Evolutionary conservation across 2,329 filamentous ascomycete genomes (phyloP).

Genomic region (Sporothrix schenckii): DNA sequence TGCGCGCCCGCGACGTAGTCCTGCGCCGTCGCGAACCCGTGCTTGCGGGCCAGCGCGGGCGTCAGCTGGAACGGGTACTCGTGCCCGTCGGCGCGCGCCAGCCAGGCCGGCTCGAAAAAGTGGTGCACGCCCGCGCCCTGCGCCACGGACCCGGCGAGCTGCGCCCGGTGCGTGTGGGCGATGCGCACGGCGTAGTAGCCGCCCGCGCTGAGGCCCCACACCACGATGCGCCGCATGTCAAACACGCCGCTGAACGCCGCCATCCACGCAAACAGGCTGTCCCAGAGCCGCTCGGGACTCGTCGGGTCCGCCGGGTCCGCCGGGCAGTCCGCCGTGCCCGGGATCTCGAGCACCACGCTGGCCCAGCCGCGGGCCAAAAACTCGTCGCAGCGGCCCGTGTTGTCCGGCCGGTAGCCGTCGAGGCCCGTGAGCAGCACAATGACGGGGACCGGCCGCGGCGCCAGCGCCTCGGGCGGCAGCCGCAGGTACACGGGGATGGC

Average conservation of each 20-base stretch:
- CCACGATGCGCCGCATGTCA: conserved; percentile 59
- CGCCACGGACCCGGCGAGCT: conserved; percentile 59
- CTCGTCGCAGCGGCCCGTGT: conserved; percentile 62
- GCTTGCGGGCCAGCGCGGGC: conserved; percentile 62
- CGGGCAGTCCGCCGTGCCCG: conserved; percentile 68
- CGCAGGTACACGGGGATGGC: conserved; percentile 68
- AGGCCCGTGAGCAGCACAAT: conserved; percentile 64
- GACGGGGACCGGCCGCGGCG: conserved; percentile 46
- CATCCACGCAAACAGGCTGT: conserved; percentile 65
- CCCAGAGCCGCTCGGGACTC: conserved; percentile 64
- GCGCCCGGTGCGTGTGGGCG: conserved; percentile 65
- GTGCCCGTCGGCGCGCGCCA: conserved; percentile 64
- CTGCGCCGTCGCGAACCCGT: conserved; percentile 61
- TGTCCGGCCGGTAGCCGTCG: conserved; percentile 66
- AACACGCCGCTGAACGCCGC: conserved; percentile 50
- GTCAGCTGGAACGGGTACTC: conserved; percentile 66
- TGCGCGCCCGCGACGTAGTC: conserved; percentile 59
- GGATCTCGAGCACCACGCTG: conserved; percentile 64
- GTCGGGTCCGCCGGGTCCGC: conserved; percentile 63
- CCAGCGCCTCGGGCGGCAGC: conserved; percentile 53
- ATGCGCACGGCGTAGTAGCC: conserved; percentile 69
- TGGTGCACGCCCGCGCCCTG: conserved; percentile 67
- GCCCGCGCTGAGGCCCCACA: conserved; percentile 67
- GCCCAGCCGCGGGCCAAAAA: conserved; percentile 67
- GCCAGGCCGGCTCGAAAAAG: conserved; percentile 63